Evolutionary conservation across 2,329 filamentous ascomycete species (phyloP).

Genomic region (Sarocladium brachiariae): DNA sequence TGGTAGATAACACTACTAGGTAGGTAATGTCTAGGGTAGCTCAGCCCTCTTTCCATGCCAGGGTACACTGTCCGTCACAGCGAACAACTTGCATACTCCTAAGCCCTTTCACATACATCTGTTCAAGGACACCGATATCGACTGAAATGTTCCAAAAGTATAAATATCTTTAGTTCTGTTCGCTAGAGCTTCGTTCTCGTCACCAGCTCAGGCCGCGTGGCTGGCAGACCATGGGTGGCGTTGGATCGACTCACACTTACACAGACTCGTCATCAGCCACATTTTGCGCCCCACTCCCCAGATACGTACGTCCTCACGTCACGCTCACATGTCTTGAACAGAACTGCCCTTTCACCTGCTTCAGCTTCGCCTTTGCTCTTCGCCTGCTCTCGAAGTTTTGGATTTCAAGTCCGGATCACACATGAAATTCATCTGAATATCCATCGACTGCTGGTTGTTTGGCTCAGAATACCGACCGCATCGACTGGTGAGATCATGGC

Average conservation of each 20-base stretch:
- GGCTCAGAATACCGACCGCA: too few species aligned
- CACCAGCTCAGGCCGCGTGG: slow-evolving; percentile 9
- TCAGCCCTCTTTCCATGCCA: too few species aligned
- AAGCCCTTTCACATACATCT: neutral
- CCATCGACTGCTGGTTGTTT: too few species aligned
- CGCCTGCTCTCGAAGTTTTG: neutral
- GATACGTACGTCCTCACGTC: slow-evolving; percentile 5
- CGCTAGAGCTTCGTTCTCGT: too few species aligned
- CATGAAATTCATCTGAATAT: too few species aligned
- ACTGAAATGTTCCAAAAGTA: too few species aligned
- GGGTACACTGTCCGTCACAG: neutral
- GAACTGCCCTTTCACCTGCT: neutral
- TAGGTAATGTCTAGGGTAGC: too few species aligned
- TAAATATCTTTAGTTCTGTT: too few species aligned
- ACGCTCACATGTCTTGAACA: slow-evolving; percentile 3
- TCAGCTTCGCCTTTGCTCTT: slow-evolving; percentile 1
- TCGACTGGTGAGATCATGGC: slow-evolving; percentile 1
- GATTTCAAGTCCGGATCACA: too few species aligned
- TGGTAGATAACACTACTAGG: too few species aligned
- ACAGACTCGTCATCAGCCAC: slow-evolving; percentile 11
- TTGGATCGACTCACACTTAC: slow-evolving; percentile 7
- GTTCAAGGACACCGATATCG: too few species aligned
- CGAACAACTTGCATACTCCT: neutral
- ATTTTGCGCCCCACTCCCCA: slow-evolving; percentile 6
- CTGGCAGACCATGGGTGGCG: neutral